Evolutionary conservation across 805 yeast species (phyloP).

Genomic region (Starmerella bombicola): DNA sequence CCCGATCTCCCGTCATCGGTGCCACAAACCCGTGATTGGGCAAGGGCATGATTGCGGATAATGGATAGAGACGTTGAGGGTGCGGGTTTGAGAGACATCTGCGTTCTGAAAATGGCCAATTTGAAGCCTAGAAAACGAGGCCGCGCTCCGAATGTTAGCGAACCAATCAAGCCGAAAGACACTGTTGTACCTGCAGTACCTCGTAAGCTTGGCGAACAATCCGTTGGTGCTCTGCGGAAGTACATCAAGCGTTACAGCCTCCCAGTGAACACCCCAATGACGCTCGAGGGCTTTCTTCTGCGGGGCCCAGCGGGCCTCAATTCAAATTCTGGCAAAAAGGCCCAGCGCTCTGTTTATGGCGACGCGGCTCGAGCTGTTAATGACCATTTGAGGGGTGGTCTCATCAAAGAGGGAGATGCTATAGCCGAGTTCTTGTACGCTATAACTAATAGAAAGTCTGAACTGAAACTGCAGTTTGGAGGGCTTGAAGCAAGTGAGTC

Average conservation of each 20-base stretch:
- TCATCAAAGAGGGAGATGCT: constrained; percentile 69
- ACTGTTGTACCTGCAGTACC: neutral
- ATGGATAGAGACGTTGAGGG: too few species aligned
- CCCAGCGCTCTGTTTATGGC: constrained; percentile 40
- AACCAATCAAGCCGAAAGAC: constrained; percentile 3
- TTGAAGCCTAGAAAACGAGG: constrained; percentile 14
- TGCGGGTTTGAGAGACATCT: too few species aligned
- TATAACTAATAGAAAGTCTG: constrained; percentile 53
- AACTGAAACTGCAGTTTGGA: constrained; percentile 24
- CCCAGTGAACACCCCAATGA: constrained; percentile 45
- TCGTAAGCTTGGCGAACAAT: constrained; percentile 30
- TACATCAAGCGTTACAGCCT: constrained; percentile 54
- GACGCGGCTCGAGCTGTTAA: constrained; percentile 51
- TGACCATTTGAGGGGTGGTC: constrained; percentile 50
- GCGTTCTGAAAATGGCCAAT: constrained; percentile 17
- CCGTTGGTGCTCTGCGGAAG: constrained; percentile 51
- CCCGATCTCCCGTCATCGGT: too few species aligned
- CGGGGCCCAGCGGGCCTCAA: constrained; percentile 63
- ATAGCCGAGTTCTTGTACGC: constrained; percentile 81
- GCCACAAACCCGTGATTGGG: too few species aligned
- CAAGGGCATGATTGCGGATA: too few species aligned
- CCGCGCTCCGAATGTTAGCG: constrained; percentile 6
- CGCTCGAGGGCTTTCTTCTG: constrained; percentile 57
- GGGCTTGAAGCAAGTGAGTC: too few species aligned
- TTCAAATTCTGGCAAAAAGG: constrained; percentile 37